Evolutionary conservation across 352 stramenopile species (phyloP).

Genomic region (Globisporangium nunn): DNA sequence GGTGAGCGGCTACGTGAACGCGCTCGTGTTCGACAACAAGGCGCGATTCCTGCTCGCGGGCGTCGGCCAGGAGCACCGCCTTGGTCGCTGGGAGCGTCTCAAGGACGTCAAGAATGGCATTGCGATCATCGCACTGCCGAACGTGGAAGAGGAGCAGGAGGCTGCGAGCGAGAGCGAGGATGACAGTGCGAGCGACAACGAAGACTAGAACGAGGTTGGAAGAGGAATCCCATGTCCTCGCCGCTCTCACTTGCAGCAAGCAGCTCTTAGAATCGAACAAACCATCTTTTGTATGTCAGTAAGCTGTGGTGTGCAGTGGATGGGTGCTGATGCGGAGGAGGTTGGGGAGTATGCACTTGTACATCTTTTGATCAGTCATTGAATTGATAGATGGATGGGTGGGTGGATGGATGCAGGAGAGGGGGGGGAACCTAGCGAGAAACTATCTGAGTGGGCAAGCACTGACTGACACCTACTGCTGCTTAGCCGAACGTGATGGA

Average conservation of each 20-base stretch:
- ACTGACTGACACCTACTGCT: background rate
- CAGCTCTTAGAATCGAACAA: background rate
- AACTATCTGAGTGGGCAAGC: background rate
- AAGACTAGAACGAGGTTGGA: conserved; percentile 13
- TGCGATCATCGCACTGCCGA: conserved; percentile 82
- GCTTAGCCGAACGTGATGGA: conserved; percentile 70
- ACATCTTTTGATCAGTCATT: background rate
- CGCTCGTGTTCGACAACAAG: conserved; percentile 63
- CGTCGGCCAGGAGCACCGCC: conserved; percentile 89
- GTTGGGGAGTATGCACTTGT: background rate
- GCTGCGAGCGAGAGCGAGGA: conserved; percentile 25
- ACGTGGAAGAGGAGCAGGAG: conserved; percentile 29
- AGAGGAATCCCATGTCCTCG: background rate
- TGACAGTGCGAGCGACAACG: conserved; percentile 12
- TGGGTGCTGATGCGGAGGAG: background rate
- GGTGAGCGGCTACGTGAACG: conserved; percentile 67
- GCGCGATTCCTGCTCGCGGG: conserved; percentile 87
- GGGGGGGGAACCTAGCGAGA: background rate
- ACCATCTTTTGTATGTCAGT: background rate
- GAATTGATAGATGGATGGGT: too few species aligned
- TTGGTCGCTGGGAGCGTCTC: conserved; percentile 88
- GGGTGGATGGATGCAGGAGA: too few species aligned
- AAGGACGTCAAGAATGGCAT: conserved; percentile 88
- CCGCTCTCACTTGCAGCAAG: background rate
- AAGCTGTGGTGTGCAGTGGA: too few species aligned